These are phyloP conservation scores for Penicillium sp. DNA, from an alignment of 2,329 filamentous ascomycete genomes.

Conservation along the genomic window DNA sequence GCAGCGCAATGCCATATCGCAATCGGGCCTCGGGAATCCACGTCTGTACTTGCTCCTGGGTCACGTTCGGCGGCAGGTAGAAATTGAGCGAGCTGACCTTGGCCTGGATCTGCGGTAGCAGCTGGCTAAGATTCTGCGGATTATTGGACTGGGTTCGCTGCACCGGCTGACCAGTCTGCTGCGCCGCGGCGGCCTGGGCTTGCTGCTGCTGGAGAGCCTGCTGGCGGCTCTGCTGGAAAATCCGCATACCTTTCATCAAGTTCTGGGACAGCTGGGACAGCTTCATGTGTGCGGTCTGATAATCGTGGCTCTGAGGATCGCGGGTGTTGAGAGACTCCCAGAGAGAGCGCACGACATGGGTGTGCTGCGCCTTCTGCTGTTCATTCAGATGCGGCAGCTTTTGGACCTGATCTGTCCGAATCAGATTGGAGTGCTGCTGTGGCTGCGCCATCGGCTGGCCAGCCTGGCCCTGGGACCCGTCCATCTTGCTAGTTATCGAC, in stretches of 20 bases:
- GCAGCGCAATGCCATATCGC: slow-evolving; percentile 48
- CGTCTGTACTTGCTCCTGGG: slow-evolving; percentile 42
- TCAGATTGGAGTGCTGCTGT: slow-evolving; percentile 47
- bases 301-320: slow-evolving; percentile 49
- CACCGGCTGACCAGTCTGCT: slow-evolving; percentile 21
- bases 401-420: slow-evolving; percentile 54
- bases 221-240: slow-evolving; percentile 45
- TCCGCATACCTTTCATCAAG: slow-evolving; percentile 53
- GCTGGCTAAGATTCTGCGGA: slow-evolving; percentile 41
- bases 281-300: slow-evolving; percentile 51
- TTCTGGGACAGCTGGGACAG: slow-evolving; percentile 52
- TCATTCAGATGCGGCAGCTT: slow-evolving; percentile 54
- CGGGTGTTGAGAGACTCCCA: slow-evolving; percentile 54
- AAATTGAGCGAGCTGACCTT: slow-evolving; percentile 47
- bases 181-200: slow-evolving; percentile 24
- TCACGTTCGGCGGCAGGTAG: slow-evolving; percentile 46
- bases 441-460: slow-evolving; percentile 32
- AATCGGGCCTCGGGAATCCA: slow-evolving; percentile 49
- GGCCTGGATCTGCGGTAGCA: slow-evolving; percentile 46
- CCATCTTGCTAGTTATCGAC: slow-evolving; percentile 27
- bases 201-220: slow-evolving; percentile 28
- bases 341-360: slow-evolving; percentile 52
- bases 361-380: slow-evolving; percentile 56
- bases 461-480: slow-evolving; percentile 31
- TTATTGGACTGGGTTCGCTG: slow-evolving; percentile 37